A percentile compares a stretch with the other conserved stretches of the same genome.
phyloP scores from a whole-genome alignment of 805 yeast genomes.

The Candida chilensis region DNA sequence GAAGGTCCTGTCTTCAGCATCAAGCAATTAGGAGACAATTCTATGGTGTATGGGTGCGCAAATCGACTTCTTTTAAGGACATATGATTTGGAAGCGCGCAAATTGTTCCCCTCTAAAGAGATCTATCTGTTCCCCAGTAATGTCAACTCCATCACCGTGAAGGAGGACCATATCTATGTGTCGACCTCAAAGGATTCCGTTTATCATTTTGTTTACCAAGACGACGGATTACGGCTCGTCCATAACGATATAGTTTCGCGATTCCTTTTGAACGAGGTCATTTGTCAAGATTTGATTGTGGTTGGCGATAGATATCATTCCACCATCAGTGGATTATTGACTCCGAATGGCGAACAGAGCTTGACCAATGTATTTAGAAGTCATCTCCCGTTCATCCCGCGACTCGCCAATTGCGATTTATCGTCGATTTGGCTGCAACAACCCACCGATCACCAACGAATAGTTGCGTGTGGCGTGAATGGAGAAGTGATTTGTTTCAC shows the following conservation, averaged over 20 bases:
- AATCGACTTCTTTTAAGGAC: constrained; percentile 3
- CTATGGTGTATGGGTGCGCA: background rate
- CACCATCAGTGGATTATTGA: constrained; percentile 6
- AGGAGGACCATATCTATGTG: constrained; percentile 9
- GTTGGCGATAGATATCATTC: constrained; percentile 9
- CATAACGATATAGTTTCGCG: constrained; percentile 10
- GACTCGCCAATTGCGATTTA: constrained; percentile 14
- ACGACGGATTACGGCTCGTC: constrained; percentile 4
- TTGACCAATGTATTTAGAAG: constrained; percentile 3
- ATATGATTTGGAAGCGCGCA: constrained; percentile 5
- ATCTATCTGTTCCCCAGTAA: background rate
- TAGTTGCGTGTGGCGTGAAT: constrained; percentile 22
- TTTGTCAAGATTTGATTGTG: constrained; percentile 4
- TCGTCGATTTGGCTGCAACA: constrained; percentile 18
- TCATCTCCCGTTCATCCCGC: constrained; percentile 19
- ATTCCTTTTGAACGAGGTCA: constrained; percentile 7
- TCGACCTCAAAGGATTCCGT: constrained; percentile 17
- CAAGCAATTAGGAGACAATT: constrained; percentile 6
- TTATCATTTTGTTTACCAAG: constrained; percentile 7
- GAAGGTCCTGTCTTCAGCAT: constrained; percentile 10
- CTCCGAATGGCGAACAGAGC: constrained; percentile 1
- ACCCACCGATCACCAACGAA: constrained; percentile 4
- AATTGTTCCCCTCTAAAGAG: background rate
- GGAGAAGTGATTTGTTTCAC: constrained; percentile 23
- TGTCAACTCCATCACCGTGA: constrained; percentile 11